Conservation (phyloP, 306 rosid genomes). For the Glycyrrhiza uralensis region DNA sequence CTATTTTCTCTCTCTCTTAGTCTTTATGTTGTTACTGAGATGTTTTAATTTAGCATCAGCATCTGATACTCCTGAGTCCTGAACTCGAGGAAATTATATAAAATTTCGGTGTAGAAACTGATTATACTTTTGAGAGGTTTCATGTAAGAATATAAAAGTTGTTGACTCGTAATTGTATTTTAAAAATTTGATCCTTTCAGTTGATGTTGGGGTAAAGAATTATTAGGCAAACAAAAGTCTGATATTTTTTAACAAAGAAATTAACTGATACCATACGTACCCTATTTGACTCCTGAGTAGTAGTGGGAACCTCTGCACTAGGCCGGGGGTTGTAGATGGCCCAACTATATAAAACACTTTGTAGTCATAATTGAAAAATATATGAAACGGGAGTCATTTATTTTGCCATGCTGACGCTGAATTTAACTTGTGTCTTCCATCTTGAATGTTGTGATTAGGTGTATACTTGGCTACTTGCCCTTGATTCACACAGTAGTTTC, state of each 20-base stretch:
- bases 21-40: neutral
- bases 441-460: neutral
- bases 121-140: neutral
- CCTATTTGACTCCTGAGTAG: neutral
- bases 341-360: neutral
- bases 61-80: slow-evolving; percentile 2
- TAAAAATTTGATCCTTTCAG: neutral
- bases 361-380: neutral
- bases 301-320: neutral
- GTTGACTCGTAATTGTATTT: neutral
- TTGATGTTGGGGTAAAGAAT: neutral
- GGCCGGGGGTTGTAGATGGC: neutral
- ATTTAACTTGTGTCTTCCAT: neutral
- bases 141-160: neutral
- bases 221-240: neutral
- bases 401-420: neutral
- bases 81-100: neutral
- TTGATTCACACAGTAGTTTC: neutral
- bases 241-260: neutral
- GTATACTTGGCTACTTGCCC: neutral
- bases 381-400: neutral
- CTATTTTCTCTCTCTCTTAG: too few relatives aligned
- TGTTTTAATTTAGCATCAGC: neutral
- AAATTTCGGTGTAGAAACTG: neutral
- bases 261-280: neutral